phyloP scores from a whole-genome alignment of 345 rosid species.

The Orychophragmus violaceus region DNA sequence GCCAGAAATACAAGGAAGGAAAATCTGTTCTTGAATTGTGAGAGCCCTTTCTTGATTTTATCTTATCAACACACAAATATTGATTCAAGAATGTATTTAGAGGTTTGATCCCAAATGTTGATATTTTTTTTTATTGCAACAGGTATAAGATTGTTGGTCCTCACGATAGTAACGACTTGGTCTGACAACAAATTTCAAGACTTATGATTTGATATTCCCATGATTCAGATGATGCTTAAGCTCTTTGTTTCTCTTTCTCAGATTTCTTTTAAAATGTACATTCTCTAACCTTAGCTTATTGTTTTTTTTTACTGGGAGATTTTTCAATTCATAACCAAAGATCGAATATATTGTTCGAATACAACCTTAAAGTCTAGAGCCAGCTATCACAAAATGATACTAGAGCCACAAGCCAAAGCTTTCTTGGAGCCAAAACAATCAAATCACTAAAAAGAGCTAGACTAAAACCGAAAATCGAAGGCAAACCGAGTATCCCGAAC shows the following conservation, averaged over 20 bases:
- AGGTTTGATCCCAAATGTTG: background rate
- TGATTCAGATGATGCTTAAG: slow-evolving; percentile 8
- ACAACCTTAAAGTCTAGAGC: no score
- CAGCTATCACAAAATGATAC: no score
- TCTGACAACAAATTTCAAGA: background rate
- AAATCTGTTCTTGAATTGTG: slow-evolving; percentile 84
- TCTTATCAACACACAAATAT: background rate
- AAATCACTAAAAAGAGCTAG: no score
- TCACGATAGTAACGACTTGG: slow-evolving; percentile 36
- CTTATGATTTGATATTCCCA: background rate
- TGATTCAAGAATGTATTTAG: background rate
- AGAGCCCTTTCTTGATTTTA: slow-evolving; percentile 25
- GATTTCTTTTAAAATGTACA: slow-evolving; percentile 7
- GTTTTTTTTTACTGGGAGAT: no score
- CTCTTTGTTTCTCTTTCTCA: background rate
- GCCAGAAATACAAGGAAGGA: slow-evolving; percentile 94
- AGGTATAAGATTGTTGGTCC: slow-evolving; percentile 60
- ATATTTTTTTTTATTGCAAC: slow-evolving; percentile 13
- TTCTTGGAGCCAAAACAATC: no score
- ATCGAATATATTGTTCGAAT: no score
- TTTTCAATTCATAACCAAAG: no score
- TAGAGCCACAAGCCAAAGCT: no score
- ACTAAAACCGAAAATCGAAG: no score
- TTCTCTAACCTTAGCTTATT: background rate
- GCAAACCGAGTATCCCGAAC: no score